Conservation (phyloP, 2,329 filamentous ascomycete species). For the Aureobasidium leucospermi region DNA sequence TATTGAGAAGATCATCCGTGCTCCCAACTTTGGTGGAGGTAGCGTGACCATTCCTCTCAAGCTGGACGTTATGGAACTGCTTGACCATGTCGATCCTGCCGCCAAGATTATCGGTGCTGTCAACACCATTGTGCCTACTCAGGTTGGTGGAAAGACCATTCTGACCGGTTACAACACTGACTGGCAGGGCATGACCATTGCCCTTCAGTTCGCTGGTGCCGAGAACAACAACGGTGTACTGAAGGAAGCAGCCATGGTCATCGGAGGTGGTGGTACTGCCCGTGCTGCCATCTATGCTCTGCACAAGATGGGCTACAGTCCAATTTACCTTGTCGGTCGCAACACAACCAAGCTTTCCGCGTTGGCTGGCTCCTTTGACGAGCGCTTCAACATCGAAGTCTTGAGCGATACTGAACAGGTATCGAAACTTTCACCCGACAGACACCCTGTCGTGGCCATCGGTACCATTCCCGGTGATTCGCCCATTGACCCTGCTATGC, state of each 20-base stretch:
- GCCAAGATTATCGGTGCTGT: conserved; percentile 82
- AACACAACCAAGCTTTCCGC: conserved; percentile 59
- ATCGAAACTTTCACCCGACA: conserved; percentile 38
- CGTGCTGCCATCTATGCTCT: conserved; percentile 86
- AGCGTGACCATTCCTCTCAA: conserved; percentile 96
- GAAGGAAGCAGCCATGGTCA: conserved; percentile 57
- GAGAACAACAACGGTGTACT: conserved; percentile 26
- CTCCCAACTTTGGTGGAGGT: conserved; percentile 76
- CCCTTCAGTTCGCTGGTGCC: conserved; percentile 63
- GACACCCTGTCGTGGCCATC: conserved; percentile 63
- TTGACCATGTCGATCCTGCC: conserved; percentile 74
- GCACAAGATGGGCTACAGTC: conserved; percentile 71
- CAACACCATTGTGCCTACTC: conserved; percentile 74
- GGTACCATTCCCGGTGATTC: conserved; percentile 86
- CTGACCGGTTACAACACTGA: conserved; percentile 90
- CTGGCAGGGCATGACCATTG: conserved; percentile 84
- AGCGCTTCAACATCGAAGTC: conserved; percentile 61
- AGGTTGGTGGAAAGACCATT: conserved; percentile 30
- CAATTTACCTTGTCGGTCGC: conserved; percentile 81
- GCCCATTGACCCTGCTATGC: conserved; percentile 67
- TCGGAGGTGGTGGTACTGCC: conserved; percentile 87
- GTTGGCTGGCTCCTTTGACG: conserved; percentile 66
- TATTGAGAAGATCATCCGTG: conserved; percentile 58
- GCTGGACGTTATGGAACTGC: conserved; percentile 70
- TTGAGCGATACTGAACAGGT: conserved; percentile 49